Evolutionary conservation across 768 basidiomycete genomes (phyloP).

Genomic region (Suillus americanus): DNA sequence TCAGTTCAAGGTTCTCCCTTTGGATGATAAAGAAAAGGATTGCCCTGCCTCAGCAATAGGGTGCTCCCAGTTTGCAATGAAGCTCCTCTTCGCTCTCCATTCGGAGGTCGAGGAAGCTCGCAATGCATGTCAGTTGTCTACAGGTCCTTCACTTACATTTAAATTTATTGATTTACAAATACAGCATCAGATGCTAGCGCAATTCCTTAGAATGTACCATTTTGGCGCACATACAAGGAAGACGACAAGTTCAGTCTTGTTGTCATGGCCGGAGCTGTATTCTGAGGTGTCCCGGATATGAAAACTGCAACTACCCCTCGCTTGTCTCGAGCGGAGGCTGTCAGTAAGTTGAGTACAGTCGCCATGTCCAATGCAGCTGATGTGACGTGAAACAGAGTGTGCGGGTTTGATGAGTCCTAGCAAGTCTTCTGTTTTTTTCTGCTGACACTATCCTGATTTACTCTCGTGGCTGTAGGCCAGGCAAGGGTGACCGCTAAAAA

Average conservation of each 20-base stretch:
- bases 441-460: too few species aligned
- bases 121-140: background rate
- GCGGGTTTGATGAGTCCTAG: too few species aligned
- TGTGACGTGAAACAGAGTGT: too few species aligned
- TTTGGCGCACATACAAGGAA: background rate
- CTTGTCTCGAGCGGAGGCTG: background rate
- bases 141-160: background rate
- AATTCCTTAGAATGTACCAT: background rate
- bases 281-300: background rate
- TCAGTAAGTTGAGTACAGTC: too few species aligned
- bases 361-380: too few species aligned
- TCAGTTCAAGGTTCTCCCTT: background rate
- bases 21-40: background rate
- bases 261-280: background rate
- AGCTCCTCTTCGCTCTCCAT: background rate
- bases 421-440: too few species aligned
- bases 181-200: background rate
- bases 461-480: too few species aligned
- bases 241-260: background rate
- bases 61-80: background rate
- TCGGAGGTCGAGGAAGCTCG: background rate
- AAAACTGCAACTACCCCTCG: background rate
- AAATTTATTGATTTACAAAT: background rate
- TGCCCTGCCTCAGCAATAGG: background rate
- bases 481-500: too few species aligned